Evolutionary conservation across 1,284 basidiomycete species (phyloP).

Genomic region (Leccinum griseonigrum): DNA sequence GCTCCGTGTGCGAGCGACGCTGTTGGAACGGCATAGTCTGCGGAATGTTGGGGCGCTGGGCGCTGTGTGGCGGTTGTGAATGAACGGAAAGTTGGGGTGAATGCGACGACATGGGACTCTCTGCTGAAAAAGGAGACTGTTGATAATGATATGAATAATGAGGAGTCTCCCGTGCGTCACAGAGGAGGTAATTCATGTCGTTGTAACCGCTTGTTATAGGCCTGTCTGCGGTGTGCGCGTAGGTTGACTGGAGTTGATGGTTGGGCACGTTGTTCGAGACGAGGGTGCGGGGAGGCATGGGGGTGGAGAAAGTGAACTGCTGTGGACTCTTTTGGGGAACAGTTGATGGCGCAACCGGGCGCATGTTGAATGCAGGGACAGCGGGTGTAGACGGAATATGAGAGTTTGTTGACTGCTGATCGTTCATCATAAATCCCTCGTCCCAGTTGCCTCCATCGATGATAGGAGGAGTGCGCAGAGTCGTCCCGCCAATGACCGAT

Average conservation of each 20-base stretch:
- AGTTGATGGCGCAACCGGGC: constrained; percentile 28
- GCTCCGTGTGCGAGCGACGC: constrained; percentile 34
- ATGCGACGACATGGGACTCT: constrained; percentile 33
- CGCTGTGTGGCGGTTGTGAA: constrained; percentile 29
- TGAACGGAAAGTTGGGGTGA: constrained; percentile 35
- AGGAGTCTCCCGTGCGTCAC: constrained; percentile 32
- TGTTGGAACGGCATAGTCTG: constrained; percentile 34
- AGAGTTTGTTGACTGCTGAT: constrained; percentile 40
- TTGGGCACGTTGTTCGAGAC: constrained; percentile 30
- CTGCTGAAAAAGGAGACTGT: constrained; percentile 32
- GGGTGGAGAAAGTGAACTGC: constrained; percentile 35
- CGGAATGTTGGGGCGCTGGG: constrained; percentile 28
- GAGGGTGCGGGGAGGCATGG: constrained; percentile 29
- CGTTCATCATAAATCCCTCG: constrained; percentile 52
- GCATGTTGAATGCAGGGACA: constrained; percentile 38
- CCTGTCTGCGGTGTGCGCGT: constrained; percentile 31
- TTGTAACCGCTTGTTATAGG: constrained; percentile 35
- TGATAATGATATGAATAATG: constrained; percentile 39
- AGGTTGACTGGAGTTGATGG: constrained; percentile 31
- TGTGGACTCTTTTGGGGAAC: constrained; percentile 36
- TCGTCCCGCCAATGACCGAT: constrained; percentile 33
- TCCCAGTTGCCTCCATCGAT: constrained; percentile 58
- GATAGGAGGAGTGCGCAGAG: constrained; percentile 36
- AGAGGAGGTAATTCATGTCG: constrained; percentile 35
- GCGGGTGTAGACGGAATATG: constrained; percentile 40